These are phyloP conservation scores for Dothideomycetidae sp. DNA, from an alignment of 2,329 filamentous ascomycete species.

Conservation along the genomic window DNA sequence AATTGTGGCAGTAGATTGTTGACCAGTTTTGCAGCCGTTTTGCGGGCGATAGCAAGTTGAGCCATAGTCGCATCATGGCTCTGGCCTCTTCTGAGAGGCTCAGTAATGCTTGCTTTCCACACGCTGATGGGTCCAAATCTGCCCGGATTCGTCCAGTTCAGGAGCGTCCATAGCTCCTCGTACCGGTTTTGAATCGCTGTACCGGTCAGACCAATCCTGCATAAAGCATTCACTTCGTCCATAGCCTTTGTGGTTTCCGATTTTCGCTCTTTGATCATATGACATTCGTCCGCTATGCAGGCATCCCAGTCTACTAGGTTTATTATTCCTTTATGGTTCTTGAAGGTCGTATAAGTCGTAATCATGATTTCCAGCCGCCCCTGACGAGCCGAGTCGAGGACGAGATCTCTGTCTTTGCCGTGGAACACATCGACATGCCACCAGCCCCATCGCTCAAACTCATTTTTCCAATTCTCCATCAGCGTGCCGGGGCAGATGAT, in stretches of 20 bases:
- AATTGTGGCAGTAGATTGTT: constrained; percentile 77
- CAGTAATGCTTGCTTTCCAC: constrained; percentile 66
- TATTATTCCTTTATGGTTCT: constrained; percentile 57
- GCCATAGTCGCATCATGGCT: constrained; percentile 78
- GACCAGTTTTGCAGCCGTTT: constrained; percentile 71
- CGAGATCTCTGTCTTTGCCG: constrained; percentile 46
- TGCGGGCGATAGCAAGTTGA: constrained; percentile 67
- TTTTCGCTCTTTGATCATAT: constrained; percentile 65
- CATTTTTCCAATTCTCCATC: constrained; percentile 81
- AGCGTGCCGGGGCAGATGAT: constrained; percentile 81
- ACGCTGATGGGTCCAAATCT: constrained; percentile 50
- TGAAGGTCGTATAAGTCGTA: constrained; percentile 84
- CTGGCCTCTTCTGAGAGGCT: constrained; percentile 73
- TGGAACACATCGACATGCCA: constrained; percentile 82
- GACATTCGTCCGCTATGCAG: constrained; percentile 87
- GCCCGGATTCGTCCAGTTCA: constrained; percentile 94
- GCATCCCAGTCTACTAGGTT: constrained; percentile 89
- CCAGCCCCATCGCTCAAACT: constrained; percentile 85
- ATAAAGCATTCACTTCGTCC: constrained; percentile 80
- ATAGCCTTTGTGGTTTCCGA: constrained; percentile 74
- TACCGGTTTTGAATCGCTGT: constrained; percentile 98
- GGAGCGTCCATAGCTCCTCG: constrained; percentile 86
- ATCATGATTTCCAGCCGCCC: constrained; percentile 82
- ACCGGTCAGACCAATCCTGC: constrained; percentile 82
- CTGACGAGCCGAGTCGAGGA: constrained; percentile 44